A percentile compares a stretch with the other conserved stretches of the same genome.
These are phyloP conservation scores for Fraxinus baroniana DNA, from an alignment of 305 asterid species.

Conservation along the genomic window DNA sequence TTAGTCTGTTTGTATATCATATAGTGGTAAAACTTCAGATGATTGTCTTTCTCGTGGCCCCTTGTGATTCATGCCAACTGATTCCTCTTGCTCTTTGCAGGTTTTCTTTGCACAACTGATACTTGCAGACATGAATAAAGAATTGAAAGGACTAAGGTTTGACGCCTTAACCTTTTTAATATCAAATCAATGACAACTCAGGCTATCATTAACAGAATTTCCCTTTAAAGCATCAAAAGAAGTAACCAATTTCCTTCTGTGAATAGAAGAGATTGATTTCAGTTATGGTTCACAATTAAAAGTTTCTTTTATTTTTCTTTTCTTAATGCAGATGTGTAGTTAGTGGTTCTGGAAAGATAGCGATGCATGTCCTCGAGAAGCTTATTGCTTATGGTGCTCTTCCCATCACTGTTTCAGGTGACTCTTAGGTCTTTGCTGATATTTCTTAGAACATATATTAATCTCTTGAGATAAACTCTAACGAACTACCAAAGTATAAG, in stretches of 20 bases:
- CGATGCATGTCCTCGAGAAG: constrained; percentile 97
- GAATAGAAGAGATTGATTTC: background rate
- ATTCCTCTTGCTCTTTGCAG: constrained; percentile 44
- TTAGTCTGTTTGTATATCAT: background rate
- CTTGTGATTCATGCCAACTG: constrained; percentile 21
- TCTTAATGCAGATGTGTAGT: constrained; percentile 77
- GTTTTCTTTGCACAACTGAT: constrained; percentile 94
- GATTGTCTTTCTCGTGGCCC: constrained; percentile 3
- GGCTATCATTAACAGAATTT: background rate
- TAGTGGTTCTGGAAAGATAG: constrained; percentile 97
- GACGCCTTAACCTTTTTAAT: constrained; percentile 18
- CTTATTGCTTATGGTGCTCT: constrained; percentile 88
- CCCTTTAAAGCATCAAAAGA: background rate
- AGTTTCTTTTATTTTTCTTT: constrained; percentile 12
- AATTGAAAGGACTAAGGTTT: constrained; percentile 95
- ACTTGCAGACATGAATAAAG: constrained; percentile 98
- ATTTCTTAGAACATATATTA: background rate
- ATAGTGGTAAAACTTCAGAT: background rate
- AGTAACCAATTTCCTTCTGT: background rate
- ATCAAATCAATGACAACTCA: background rate
- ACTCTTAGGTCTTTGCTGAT: background rate
- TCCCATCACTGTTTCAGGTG: constrained; percentile 93
- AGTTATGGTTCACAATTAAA: background rate
- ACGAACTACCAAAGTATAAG: background rate
- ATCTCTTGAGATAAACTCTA: background rate